Evolutionary conservation across 768 basidiomycete species (phyloP), one percentile per base, ranked within the genome.

Genomic region (Lactarius deliciosus): DNA sequence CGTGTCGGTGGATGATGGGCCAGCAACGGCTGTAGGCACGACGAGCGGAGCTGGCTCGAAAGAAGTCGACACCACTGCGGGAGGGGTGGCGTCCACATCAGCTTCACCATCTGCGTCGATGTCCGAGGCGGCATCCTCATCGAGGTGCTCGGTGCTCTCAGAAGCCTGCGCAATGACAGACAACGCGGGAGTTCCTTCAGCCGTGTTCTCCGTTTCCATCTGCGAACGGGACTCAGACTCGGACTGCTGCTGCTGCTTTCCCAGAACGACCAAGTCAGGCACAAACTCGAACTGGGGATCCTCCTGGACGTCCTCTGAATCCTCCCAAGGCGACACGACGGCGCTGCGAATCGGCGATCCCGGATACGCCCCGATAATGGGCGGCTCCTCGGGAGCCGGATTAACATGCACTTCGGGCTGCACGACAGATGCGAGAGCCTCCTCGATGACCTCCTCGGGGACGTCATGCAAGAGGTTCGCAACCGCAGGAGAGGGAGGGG

Each of bases 321-420:
- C 38, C 25, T 36, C 22, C 60, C 60, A 70, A 20, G 56, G 43
- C 15, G 67, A 34, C 57, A 69, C 38, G 76, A 75, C n/a, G 77
- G 79, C 38, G 76, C 72, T 8, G 74, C 76, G 53, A 47, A 64
- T 40, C 5, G 77, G 76, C 13, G 78, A 79, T 63, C 65, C 69
- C 13, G 82, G 79, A 79, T 81, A 83, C 32, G 80, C 80, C 30
- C 80, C 81, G 15, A 83, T 71, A 8, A 82, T 69, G 50, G 71
- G 71, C 28, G 79, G 81, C 25, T 83, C 82, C 7, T 68, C 34
- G 18, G 71, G 65, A 36, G 36, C 36, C 11, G 36, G 36, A 36
- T 36, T 36, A 36, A 70, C 40, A 40, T 65, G 64, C 11, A 68
- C 61, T 18, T 64, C 25, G 11, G 61, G 38, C 32, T 30, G 62